Conservation (phyloP, 1,284 basidiomycete genomes). For the Grifola frondosa region DNA sequence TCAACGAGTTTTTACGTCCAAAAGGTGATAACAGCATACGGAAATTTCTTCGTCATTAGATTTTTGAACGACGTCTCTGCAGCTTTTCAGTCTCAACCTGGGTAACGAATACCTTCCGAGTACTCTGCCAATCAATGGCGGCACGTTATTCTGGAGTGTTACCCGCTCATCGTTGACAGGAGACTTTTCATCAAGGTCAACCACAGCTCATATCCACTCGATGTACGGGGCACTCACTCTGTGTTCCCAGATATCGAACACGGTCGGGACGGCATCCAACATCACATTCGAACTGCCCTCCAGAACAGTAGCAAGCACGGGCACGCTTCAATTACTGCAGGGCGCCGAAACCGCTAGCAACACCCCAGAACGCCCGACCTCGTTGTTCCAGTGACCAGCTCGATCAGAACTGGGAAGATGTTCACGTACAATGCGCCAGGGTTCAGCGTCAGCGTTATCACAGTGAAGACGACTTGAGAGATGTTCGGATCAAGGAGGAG, state of each 20-base stretch:
- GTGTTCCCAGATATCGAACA: conserved; percentile 51
- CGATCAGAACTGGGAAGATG: conserved; percentile 44
- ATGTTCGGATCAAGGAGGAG: background rate
- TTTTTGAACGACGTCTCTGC: background rate
- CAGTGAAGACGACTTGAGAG: conserved; percentile 27
- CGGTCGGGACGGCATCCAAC: conserved; percentile 36
- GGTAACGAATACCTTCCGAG: conserved; percentile 66
- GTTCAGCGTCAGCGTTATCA: conserved; percentile 59
- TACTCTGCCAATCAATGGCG: conserved; percentile 49
- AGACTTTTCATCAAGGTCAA: conserved; percentile 59
- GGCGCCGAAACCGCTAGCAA: conserved; percentile 53
- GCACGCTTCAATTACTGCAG: conserved; percentile 46
- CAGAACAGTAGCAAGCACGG: conserved; percentile 42
- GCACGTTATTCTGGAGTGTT: conserved; percentile 63
- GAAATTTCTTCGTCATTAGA: background rate
- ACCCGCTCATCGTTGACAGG: conserved; percentile 43
- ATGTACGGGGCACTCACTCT: background rate
- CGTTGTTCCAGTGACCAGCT: conserved; percentile 45
- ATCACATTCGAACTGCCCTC: conserved; percentile 58
- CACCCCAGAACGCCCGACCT: conserved; percentile 49
- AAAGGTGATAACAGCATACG: conserved; percentile 41
- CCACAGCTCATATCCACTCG: background rate
- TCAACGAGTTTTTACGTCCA: conserved; percentile 71
- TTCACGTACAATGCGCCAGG: conserved; percentile 60
- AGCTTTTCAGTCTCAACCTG: conserved; percentile 63